Base-by-base conservation (phyloP, 768 basidiomycete species). In the Dacryopinax spathularia region DNA sequence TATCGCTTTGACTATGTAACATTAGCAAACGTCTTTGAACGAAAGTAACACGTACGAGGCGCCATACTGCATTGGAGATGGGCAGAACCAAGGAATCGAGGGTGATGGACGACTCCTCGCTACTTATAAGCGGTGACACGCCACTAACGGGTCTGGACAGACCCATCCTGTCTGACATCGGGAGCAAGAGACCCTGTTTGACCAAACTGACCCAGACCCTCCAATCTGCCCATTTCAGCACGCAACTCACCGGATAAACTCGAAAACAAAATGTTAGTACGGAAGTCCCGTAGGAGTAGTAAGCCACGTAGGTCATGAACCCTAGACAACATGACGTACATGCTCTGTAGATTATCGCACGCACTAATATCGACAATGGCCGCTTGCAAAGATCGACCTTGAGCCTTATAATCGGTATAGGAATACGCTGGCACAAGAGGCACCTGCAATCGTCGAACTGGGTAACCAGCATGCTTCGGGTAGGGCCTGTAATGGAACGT, bases 241-340 rank as follows among this genome's bases (percentile, higher is more conserved):
- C 18, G 39, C 16, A 41, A 18, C 6, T 41, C 39, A 18, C 39
- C 39, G 4, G 39, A 41, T 4, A 7, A 22, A 18, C 4, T 4
- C 39, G 39, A 6, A 41, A 18, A 41, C 5, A 41, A 7, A 4
- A 41, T 22, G 22, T 41, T 41, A 22, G 16, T 7, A 4, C 39
- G 39, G 22, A 73, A 74, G 9, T 68, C 67, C 9, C 77, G 62
- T 0, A 77, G 62, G 3, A 78, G 72, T 0, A 73, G 39, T 2
- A 78, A 34, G 0, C 75, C 74, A 2, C 71, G 35, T 0, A 79
- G 63, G 0, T 66, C 69, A 1, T 63, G 72, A 0, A 70, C 74
- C 0, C 72, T 64, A 2, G 79, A 81, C 0, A 76, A 34, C 77
- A 79, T 79, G 1, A 79, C 77, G 65, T 80, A 80, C 0, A 77